These are phyloP conservation scores for Dalbergia cultrata DNA, from an alignment of 306 rosid genomes.

Conservation along the genomic window DNA sequence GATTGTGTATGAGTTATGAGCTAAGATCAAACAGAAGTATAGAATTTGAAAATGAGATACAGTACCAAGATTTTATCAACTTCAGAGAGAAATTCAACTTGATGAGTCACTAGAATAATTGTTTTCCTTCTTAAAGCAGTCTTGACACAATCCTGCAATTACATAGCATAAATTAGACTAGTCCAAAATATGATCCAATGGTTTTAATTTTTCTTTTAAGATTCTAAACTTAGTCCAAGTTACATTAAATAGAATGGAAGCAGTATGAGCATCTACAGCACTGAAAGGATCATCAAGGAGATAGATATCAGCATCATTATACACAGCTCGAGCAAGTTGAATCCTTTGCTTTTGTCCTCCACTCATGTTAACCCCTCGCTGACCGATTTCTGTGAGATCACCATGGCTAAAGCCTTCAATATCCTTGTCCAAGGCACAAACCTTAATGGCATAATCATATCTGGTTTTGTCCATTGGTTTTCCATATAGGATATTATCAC, in stretches of 20 bases:
- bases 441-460: constrained; percentile 58
- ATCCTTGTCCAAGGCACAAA: constrained; percentile 70
- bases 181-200: neutral
- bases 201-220: neutral
- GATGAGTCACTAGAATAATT: constrained; percentile 73
- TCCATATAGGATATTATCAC: constrained; percentile 66
- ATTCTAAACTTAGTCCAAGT: neutral
- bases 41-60: neutral
- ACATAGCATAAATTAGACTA: neutral
- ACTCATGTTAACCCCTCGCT: constrained; percentile 77
- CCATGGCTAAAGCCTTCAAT: constrained; percentile 61
- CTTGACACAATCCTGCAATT: constrained; percentile 70
- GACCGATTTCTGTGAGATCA: constrained; percentile 77
- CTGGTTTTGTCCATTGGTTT: constrained; percentile 57
- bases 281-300: constrained; percentile 74
- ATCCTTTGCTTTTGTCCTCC: constrained; percentile 79
- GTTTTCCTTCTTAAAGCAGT: constrained; percentile 58
- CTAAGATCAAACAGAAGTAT: neutral
- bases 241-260: constrained; percentile 63
- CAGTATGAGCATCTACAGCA: constrained; percentile 74
- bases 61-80: constrained; percentile 66
- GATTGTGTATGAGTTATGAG: neutral
- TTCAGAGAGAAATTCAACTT: constrained; percentile 68
- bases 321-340: constrained; percentile 71
- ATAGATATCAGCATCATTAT: constrained; percentile 68